These are phyloP conservation scores for Pecoramyces ruminantium DNA, from an alignment of 192 early-diverging fungal species.

Conservation along the genomic window DNA sequence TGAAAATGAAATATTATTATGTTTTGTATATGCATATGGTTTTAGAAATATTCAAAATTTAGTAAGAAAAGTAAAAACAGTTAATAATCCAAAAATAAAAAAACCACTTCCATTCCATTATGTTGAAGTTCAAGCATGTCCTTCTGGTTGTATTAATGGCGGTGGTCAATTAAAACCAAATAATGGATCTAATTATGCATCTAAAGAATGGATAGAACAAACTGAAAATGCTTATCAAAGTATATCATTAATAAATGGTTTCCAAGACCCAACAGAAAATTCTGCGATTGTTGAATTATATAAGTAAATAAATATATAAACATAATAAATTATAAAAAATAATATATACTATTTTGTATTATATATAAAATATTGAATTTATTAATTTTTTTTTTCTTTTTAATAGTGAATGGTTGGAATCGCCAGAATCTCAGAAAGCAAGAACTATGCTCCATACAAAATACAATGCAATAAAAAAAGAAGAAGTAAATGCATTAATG, in stretches of 20 bases:
- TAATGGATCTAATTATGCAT: slow-evolving; percentile 17
- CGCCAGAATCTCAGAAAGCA: slow-evolving; percentile 40
- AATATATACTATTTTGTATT: too few relatives aligned
- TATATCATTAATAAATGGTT: slow-evolving; percentile 9
- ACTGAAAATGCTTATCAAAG: slow-evolving; percentile 51
- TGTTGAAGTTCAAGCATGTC: slow-evolving; percentile 96
- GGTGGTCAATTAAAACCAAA: slow-evolving; percentile 76
- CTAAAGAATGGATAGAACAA: slow-evolving; percentile 57
- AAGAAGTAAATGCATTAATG: slow-evolving; percentile 51
- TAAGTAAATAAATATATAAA: slow-evolving; percentile 10
- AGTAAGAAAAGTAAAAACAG: slow-evolving; percentile 81
- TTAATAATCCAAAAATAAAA: slow-evolving; percentile 6
- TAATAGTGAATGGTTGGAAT: slow-evolving; percentile 68
- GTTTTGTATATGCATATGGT: slow-evolving; percentile 80
- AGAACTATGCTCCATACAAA: slow-evolving; percentile 54
- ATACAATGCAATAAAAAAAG: slow-evolving; percentile 70
- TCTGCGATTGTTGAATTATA: slow-evolving; percentile 40
- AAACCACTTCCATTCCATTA: slow-evolving; percentile 59
- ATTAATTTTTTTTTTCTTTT: too few relatives aligned
- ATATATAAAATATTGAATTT: too few relatives aligned
- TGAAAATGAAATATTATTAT: slow-evolving; percentile 23
- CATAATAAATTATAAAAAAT: too few relatives aligned
- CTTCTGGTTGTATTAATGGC: slow-evolving; percentile 91
- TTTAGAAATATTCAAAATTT: slow-evolving; percentile 97
- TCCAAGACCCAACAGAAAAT: slow-evolving; percentile 48